phyloP scores from a whole-genome alignment of 805 yeast species.

The Spathaspora gorwiae region DNA sequence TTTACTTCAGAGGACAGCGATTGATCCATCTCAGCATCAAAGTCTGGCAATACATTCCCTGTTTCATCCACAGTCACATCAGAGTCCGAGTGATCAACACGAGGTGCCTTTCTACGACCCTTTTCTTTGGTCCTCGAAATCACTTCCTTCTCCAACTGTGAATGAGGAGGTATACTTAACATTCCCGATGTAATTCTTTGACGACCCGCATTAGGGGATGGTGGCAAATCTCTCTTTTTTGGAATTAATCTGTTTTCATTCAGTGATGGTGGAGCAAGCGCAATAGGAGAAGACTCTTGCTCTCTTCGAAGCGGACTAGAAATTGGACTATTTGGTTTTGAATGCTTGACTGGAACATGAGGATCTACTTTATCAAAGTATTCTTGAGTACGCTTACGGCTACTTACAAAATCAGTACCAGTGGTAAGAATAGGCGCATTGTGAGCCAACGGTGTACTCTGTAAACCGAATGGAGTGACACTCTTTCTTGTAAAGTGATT shows the following conservation, averaged over 20 bases:
- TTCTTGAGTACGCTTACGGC: conserved; percentile 1
- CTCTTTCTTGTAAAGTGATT: conserved; percentile 14
- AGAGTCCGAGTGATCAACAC: neutral
- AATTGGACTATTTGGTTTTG: neutral
- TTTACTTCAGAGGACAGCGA: neutral
- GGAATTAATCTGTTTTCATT: conserved; percentile 20
- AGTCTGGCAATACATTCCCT: neutral
- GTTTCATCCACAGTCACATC: neutral
- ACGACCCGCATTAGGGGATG: conserved; percentile 6
- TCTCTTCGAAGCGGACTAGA: neutral
- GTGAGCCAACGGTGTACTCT: neutral
- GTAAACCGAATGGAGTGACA: conserved; percentile 4
- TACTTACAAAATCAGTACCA: neutral
- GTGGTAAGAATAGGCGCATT: neutral
- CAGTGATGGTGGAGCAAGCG: conserved; percentile 26
- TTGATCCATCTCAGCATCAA: neutral
- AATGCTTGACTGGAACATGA: neutral
- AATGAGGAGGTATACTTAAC: conserved; percentile 28
- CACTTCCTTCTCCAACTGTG: conserved; percentile 6
- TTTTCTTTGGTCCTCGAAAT: neutral
- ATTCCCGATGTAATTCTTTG: conserved; percentile 39
- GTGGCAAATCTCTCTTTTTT: conserved; percentile 13
- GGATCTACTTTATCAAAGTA: neutral
- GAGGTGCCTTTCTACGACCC: neutral
- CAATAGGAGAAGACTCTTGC: conserved; percentile 10